phyloP scores from a whole-genome alignment of 2,329 filamentous ascomycete genomes.

The Alternaria viburni region DNA sequence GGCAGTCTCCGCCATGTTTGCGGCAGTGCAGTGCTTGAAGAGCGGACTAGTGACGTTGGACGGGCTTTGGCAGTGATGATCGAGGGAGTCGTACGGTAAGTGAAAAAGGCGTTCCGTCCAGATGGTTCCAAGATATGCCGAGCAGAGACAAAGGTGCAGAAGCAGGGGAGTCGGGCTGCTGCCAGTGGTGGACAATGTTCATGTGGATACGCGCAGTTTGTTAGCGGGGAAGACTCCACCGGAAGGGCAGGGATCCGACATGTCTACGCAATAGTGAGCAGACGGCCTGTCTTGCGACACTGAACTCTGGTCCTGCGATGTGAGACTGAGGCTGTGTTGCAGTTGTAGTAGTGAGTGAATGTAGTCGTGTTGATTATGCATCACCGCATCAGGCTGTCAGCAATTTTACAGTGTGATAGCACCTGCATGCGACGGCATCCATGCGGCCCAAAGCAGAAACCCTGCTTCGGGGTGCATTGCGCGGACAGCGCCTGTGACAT shows the following conservation, averaged over 20 bases:
- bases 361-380: not conserved
- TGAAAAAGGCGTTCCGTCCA: not conserved
- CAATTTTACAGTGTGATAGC: not conserved
- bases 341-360: not conserved
- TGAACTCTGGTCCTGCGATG: not conserved
- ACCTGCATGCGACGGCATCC: slow-evolving; percentile 7
- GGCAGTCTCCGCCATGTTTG: slow-evolving; percentile 43
- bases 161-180: slow-evolving; percentile 13
- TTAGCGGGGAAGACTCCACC: slow-evolving; percentile 24
- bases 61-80: slow-evolving; percentile 11
- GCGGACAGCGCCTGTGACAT: slow-evolving; percentile 2
- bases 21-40: slow-evolving; percentile 32
- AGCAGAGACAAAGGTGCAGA: slow-evolving; percentile 7
- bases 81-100: not conserved
- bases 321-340: not conserved
- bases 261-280: not conserved
- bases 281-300: not conserved
- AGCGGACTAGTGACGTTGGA: slow-evolving; percentile 6
- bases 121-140: not conserved
- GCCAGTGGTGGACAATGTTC: slow-evolving; percentile 9
- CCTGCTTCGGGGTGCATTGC: slow-evolving; percentile 1
- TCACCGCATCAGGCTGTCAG: slow-evolving; percentile 9
- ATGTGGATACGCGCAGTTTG: slow-evolving; percentile 1
- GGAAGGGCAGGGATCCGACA: slow-evolving; percentile 1
- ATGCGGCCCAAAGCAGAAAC: slow-evolving; percentile 4